Evolutionary conservation across 768 basidiomycete species (phyloP), one percentile per base, ranked within the genome.

Genomic region (Lentinula guzmanii): DNA sequence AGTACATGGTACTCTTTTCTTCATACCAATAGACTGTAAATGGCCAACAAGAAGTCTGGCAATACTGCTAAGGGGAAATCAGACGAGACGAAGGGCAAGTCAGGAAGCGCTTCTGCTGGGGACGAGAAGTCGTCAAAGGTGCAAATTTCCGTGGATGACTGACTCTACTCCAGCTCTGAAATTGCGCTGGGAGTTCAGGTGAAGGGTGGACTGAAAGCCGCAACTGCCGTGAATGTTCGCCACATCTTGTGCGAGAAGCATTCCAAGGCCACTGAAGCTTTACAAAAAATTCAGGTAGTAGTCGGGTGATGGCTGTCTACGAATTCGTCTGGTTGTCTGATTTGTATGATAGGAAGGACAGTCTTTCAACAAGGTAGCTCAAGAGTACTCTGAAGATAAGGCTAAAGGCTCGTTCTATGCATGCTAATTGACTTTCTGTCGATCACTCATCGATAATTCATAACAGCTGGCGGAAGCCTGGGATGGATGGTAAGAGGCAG

Each of bases 211-310:
- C 70, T 93, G 72, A 93, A 91, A 72, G 75, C 91, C 31, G 92
- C 91, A 10, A 92, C 85, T 6, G 85, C 92, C 33, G 76, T 94
- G 42, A 93, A 93, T 69, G 91, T 94, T 34, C 86, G 92, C 33
- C 92, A 94, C 70, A 91, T 94, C 46, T 76, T 94, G 21, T 94
- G 92, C 72, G 92, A 94, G 74, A 94, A 93, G 67, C 89, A 92
- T 60, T 87, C 90, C 7, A 91, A 83, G 67, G 90, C 86, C 2
- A 79, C 79, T 46, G 92, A 93, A 69, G 91, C 91, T 1, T 70
- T 93, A 55, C 79, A 85, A 72, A 91, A 90, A 71, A 84, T 93
- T 55, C 83, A 92, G 82, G 90, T 90, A 52, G n/a, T 28, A n/a
- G 28, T 31, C 10, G 18, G 18, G 45, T 15, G 18, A 42, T 58